Base-by-base conservation (phyloP, 192 early-diverging fungal genomes). In the Dimargaris verticillata region DNA sequence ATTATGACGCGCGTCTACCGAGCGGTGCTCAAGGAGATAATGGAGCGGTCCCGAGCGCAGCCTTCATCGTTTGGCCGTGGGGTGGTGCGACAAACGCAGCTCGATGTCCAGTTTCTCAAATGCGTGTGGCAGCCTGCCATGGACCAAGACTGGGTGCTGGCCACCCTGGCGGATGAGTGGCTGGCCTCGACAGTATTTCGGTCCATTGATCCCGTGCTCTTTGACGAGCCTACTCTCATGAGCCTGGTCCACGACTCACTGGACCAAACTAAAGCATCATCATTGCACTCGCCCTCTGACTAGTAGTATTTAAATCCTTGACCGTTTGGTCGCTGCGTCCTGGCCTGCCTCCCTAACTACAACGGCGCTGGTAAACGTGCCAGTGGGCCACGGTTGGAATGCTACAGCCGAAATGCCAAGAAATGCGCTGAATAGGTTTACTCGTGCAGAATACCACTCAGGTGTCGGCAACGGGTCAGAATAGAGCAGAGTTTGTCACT, bases 91-190 rank as follows among this genome's bases (percentile, higher is more conserved):
- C 53, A 55, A 28, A 55, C 28, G 14, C 53, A 55, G n/a, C 26
- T 55, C 11, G 53, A 55, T 28, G 53, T n/a, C 24, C 12, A 15
- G 5, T 55, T 55, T 55, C 53, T 55, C 5, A 5, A n/a, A 5
- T 14, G 14, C 12, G 53, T 55, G 22, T 55, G 53, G 53, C 33
- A 14, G 6, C 12, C 5, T 29, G 22, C 10, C 12, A 28, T 55
- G 3, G 33, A 55, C 10, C 22, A 55, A n/a, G 53, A 55, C n/a
- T 55, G 53, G 53, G 53, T 55, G 12, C 26, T 55, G 53, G 53
- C 26, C 4, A 28, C 53, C 6, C 29, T 55, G 53, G 3, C 29
- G 33, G 53, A 55, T 29, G 53, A 55, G n/a, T 55, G 53, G 53
- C 11, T 55, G 33, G 22, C 53, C 22, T 55, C 53, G 28, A 28